Evolutionary conservation across 2,329 filamentous ascomycete species (phyloP).

Genomic region (Fusarium cicatricum): DNA sequence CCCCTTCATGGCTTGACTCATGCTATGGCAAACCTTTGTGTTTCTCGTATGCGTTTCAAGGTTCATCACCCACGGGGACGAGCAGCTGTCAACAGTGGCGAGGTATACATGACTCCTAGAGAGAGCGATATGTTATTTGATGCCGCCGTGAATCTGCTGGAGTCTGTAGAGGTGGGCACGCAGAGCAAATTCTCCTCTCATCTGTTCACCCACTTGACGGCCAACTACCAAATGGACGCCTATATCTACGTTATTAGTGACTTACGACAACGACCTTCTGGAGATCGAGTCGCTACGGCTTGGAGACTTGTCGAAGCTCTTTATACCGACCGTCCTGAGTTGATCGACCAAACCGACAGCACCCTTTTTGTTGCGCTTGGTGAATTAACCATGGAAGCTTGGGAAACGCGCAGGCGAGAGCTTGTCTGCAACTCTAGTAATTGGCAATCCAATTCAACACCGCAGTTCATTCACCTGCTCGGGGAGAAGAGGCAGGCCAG

Average conservation of each 20-base stretch:
- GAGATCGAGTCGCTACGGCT: constrained; percentile 29
- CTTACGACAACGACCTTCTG: constrained; percentile 31
- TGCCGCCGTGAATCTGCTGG: constrained; percentile 34
- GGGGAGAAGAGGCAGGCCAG: constrained; percentile 2
- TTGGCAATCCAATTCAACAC: neutral
- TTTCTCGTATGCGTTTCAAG: constrained; percentile 44
- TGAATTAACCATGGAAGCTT: constrained; percentile 32
- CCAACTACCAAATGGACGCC: constrained; percentile 42
- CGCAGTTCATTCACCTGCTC: constrained; percentile 19
- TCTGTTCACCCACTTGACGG: constrained; percentile 41
- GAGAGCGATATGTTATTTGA: constrained; percentile 41
- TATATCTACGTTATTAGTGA: constrained; percentile 46
- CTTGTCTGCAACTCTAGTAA: neutral
- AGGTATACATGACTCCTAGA: constrained; percentile 22
- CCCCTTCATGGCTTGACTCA: constrained; percentile 40
- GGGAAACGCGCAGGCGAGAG: constrained; percentile 26
- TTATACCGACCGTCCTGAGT: constrained; percentile 35
- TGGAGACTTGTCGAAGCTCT: constrained; percentile 42
- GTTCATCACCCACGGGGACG: constrained; percentile 40
- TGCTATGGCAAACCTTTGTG: constrained; percentile 34
- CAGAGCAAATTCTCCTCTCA: constrained; percentile 43
- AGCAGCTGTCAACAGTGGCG: neutral
- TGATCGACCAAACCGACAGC: constrained; percentile 8
- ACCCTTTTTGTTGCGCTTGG: constrained; percentile 17
- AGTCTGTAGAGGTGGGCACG: constrained; percentile 31